phyloP scores from a whole-genome alignment of 441 rosid species.

The Breynia disticha region DNA sequence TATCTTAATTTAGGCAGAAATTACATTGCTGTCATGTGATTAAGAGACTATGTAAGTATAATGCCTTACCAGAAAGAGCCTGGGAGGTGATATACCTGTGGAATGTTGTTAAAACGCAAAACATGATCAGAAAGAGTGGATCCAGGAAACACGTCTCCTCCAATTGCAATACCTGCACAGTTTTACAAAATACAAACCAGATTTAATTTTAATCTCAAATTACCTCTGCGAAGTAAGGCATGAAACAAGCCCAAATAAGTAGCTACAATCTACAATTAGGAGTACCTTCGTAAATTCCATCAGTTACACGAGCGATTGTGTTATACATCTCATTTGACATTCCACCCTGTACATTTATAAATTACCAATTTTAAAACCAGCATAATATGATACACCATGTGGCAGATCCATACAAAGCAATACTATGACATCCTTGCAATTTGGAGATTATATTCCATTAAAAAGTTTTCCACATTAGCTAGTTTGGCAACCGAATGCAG shows the following conservation, averaged over 20 bases:
- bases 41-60: not conserved
- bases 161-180: constrained; percentile 77
- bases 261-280: constrained; percentile 8
- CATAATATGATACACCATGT: not conserved
- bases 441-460: too few species aligned
- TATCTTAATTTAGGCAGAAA: not conserved
- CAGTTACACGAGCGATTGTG: constrained; percentile 82
- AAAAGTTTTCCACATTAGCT: too few species aligned
- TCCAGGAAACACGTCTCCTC: constrained; percentile 97
- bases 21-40: not conserved
- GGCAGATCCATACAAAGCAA: constrained; percentile 1
- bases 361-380: not conserved
- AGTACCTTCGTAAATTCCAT: constrained; percentile 89
- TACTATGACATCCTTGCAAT: too few species aligned
- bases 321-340: constrained; percentile 95
- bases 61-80: not conserved
- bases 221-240: constrained; percentile 4
- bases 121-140: constrained; percentile 91
- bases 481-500: too few species aligned
- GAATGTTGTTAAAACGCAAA: constrained; percentile 88
- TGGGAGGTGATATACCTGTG: constrained; percentile 43
- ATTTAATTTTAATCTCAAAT: constrained; percentile 11
- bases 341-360: constrained; percentile 59
- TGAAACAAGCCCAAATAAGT: constrained; percentile 10
- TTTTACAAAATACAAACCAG: constrained; percentile 15